Evolutionary conservation across 306 rosid species (phyloP).

Genomic region (Dalbergia cultrata): DNA sequence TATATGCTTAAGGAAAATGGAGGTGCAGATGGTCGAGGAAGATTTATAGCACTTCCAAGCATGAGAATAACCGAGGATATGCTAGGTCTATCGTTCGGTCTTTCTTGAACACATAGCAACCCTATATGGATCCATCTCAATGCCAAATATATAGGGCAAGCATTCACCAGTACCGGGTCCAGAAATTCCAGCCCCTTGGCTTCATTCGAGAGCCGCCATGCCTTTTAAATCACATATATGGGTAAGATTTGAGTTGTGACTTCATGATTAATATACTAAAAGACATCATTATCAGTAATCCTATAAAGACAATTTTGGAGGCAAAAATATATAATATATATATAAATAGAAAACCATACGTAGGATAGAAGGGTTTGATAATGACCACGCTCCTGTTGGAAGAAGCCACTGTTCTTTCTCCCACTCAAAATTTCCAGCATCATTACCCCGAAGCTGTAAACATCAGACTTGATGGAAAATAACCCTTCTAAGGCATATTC

Average conservation of each 20-base stretch:
- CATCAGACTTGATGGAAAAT: conserved; percentile 60
- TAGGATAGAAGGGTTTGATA: conserved; percentile 31
- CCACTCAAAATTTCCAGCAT: conserved; percentile 61
- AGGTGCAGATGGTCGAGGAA: conserved; percentile 43
- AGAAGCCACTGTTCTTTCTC: conserved; percentile 49
- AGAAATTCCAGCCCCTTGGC: conserved; percentile 41
- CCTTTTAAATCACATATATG: conserved; percentile 26
- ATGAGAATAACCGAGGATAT: conserved; percentile 46
- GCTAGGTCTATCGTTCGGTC: conserved; percentile 45
- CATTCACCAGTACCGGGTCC: conserved; percentile 30
- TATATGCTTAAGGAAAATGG: conserved; percentile 33
- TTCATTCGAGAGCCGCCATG: conserved; percentile 45
- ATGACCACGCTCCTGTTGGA: conserved; percentile 1
- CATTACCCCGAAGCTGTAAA: conserved; percentile 59
- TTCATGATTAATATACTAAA: background rate
- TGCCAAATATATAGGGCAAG: conserved; percentile 31
- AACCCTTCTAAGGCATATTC: conserved; percentile 61
- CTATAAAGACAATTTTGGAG: background rate
- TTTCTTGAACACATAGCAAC: conserved; percentile 51
- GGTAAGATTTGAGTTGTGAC: conserved; percentile 2
- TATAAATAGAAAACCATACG: background rate
- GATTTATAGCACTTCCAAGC: conserved; percentile 42
- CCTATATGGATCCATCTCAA: conserved; percentile 56
- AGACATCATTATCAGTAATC: background rate
- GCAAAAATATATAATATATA: background rate